These are phyloP conservation scores for Penicillium thymicola DNA, from an alignment of 2,329 filamentous ascomycete species.

Conservation along the genomic window DNA sequence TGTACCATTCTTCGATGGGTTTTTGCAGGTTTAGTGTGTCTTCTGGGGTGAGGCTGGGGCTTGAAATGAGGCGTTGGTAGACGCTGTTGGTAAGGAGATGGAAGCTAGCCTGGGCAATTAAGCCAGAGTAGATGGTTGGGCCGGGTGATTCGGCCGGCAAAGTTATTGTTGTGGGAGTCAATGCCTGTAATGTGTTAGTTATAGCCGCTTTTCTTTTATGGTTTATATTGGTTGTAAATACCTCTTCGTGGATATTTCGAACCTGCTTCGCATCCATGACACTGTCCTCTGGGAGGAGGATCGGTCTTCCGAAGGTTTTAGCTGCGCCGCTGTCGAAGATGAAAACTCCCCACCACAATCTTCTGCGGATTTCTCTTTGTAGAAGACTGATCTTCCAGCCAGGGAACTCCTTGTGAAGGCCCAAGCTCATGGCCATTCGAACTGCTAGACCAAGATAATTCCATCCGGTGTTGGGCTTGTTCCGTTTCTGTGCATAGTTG, in stretches of 20 bases:
- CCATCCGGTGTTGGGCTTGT: slow-evolving; percentile 52
- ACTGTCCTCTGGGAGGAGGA: slow-evolving; percentile 45
- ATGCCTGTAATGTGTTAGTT: background rate
- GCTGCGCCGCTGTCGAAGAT: slow-evolving; percentile 51
- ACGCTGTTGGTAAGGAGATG: slow-evolving; percentile 45
- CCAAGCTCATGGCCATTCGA: slow-evolving; percentile 50
- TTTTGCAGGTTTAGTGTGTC: slow-evolving; percentile 42
- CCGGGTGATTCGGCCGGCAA: slow-evolving; percentile 38
- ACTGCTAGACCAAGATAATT: slow-evolving; percentile 50
- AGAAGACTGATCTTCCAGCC: slow-evolving; percentile 47
- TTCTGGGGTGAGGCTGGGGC: slow-evolving; percentile 40
- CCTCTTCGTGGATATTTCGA: slow-evolving; percentile 45
- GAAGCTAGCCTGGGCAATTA: slow-evolving; percentile 43
- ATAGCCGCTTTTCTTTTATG: background rate
- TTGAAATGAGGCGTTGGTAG: slow-evolving; percentile 46
- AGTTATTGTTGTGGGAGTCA: slow-evolving; percentile 37
- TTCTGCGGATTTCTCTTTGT: slow-evolving; percentile 41
- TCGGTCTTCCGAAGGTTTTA: slow-evolving; percentile 50
- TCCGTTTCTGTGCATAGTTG: slow-evolving; percentile 51
- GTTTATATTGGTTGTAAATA: slow-evolving; percentile 3
- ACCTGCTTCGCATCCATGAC: slow-evolving; percentile 46
- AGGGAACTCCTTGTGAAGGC: slow-evolving; percentile 51
- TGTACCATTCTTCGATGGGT: slow-evolving; percentile 44
- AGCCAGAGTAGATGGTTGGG: slow-evolving; percentile 44
- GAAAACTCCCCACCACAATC: slow-evolving; percentile 45